Conservation (phyloP, 768 basidiomycete species). For the Podaxis mareebaensis region DNA sequence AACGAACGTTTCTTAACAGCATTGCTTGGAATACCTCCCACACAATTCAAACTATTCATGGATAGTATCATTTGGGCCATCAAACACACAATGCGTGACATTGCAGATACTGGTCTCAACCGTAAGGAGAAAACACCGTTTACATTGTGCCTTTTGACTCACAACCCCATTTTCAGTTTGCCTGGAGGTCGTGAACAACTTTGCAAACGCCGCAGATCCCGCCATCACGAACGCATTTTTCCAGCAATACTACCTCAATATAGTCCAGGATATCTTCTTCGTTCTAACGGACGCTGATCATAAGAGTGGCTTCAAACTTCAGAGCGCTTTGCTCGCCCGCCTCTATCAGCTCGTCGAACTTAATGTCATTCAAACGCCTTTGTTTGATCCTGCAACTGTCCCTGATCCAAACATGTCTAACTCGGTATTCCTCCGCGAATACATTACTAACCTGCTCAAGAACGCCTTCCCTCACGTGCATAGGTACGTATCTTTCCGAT, state of each 20-base stretch:
- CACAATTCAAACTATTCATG: conserved; percentile 96
- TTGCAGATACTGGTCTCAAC: conserved; percentile 87
- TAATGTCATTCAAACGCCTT: conserved; percentile 71
- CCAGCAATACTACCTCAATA: conserved; percentile 92
- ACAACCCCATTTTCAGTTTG: conserved; percentile 56
- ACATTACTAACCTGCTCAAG: conserved; percentile 83
- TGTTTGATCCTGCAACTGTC: conserved; percentile 79
- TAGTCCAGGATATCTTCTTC: conserved; percentile 95
- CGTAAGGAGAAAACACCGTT: conserved; percentile 43
- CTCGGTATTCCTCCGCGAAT: conserved; percentile 76
- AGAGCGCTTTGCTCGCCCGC: conserved; percentile 87
- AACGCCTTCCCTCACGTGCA: conserved; percentile 93
- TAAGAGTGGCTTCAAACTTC: conserved; percentile 98
- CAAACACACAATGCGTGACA: conserved; percentile 99
- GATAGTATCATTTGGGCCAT: conserved; percentile 99
- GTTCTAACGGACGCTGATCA: conserved; percentile 98
- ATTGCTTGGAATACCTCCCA: conserved; percentile 81
- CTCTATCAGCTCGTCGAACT: conserved; percentile 92
- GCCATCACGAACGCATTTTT: conserved; percentile 89
- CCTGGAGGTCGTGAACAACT: conserved; percentile 94
- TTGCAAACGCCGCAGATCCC: conserved; percentile 72
- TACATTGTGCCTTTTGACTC: conserved; percentile 6
- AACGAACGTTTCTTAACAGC: conserved; percentile 43
- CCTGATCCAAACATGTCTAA: conserved; percentile 76
- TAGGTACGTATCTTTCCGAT: conserved; percentile 49